These are phyloP conservation scores for Ascochyta koolunga DNA, from an alignment of 2,329 filamentous ascomycete species.

Conservation along the genomic window DNA sequence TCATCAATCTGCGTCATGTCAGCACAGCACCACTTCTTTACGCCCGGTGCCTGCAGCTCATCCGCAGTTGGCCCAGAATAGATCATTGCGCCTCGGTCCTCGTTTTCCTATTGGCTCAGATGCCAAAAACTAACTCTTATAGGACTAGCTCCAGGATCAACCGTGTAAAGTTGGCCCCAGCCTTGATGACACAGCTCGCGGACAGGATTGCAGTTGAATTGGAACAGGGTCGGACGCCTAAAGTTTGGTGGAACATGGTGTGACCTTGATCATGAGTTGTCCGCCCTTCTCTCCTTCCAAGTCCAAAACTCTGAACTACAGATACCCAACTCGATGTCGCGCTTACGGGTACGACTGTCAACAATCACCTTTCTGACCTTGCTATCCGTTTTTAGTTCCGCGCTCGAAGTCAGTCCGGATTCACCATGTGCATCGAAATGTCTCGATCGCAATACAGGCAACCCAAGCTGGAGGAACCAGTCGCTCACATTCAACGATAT, in stretches of 20 bases:
- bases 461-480: constrained; percentile 9
- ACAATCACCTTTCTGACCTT: neutral
- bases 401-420: constrained; percentile 27
- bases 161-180: neutral
- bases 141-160: neutral
- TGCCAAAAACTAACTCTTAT: neutral
- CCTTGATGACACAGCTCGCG: constrained; percentile 6
- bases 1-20: neutral
- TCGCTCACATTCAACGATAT: constrained; percentile 21
- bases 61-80: constrained; percentile 1
- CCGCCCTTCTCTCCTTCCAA: neutral
- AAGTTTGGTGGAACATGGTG: neutral
- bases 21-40: neutral
- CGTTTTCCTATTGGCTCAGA: neutral
- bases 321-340: neutral
- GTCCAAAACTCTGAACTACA: no score
- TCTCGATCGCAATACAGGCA: constrained; percentile 19
- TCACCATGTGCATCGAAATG: constrained; percentile 29
- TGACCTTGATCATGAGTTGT: constrained; percentile 1
- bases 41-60: neutral
- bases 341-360: neutral
- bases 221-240: neutral
- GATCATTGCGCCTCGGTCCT: neutral
- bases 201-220: neutral
- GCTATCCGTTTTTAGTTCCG: neutral